Evolutionary conservation across 2,329 filamentous ascomycete genomes (phyloP).

Genomic region (Penicillium sp.): DNA sequence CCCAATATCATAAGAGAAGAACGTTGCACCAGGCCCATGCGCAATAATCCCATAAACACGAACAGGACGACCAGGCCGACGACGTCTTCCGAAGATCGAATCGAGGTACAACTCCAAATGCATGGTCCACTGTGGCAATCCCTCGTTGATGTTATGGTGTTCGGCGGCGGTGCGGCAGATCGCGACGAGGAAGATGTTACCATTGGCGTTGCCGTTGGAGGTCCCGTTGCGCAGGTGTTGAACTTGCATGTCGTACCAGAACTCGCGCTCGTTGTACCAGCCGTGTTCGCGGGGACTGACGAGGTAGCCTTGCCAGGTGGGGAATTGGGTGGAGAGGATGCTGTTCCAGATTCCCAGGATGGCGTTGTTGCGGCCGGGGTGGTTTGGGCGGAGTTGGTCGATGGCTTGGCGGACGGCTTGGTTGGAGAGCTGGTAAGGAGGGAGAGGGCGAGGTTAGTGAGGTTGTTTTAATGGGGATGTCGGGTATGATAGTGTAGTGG

Average conservation of each 20-base stretch:
- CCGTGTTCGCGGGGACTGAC: constrained; percentile 3
- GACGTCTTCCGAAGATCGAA: neutral
- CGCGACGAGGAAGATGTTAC: neutral
- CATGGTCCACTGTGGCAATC: neutral
- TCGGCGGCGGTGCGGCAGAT: constrained; percentile 7
- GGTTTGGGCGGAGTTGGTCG: neutral
- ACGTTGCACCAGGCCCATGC: neutral
- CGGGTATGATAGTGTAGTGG: neutral
- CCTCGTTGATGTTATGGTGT: neutral
- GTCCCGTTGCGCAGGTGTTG: neutral
- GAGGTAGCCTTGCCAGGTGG: neutral
- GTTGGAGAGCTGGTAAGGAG: neutral
- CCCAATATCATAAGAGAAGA: constrained; percentile 2
- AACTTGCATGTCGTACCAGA: constrained; percentile 11
- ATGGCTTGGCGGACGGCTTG: neutral
- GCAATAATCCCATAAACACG: constrained; percentile 2
- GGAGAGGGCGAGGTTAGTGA: neutral
- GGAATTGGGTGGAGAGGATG: constrained; percentile 6
- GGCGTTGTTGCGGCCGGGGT: neutral
- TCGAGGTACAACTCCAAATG: constrained; percentile 9
- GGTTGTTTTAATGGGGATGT: neutral
- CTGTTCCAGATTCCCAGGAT: constrained; percentile 5
- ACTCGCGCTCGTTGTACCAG: constrained; percentile 3
- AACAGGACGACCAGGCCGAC: neutral
- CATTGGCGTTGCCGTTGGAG: neutral